Evolutionary conservation across 2,329 filamentous ascomycete genomes (phyloP).

Genomic region (Talaromyces sp.): DNA sequence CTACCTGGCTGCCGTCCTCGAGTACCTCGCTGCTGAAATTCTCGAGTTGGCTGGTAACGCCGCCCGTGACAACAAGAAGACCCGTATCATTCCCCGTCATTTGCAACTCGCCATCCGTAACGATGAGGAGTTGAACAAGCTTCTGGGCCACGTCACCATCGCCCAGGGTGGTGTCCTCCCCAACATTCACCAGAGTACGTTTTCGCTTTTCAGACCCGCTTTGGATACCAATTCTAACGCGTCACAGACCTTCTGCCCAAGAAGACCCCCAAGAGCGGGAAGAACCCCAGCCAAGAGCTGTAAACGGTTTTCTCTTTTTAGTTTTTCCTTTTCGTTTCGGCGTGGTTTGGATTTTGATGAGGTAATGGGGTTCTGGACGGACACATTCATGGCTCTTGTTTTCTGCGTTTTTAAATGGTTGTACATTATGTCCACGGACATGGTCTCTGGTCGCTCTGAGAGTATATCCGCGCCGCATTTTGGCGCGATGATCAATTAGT

Average conservation of each 20-base stretch:
- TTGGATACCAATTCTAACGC: slow-evolving; percentile 17
- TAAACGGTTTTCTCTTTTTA: slow-evolving; percentile 55
- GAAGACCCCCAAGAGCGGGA: slow-evolving; percentile 95
- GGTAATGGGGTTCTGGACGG: slow-evolving; percentile 70
- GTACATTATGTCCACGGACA: slow-evolving; percentile 58
- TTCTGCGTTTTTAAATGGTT: slow-evolving; percentile 51
- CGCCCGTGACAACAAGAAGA: slow-evolving; percentile 99
- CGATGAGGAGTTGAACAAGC: slow-evolving; percentile 99
- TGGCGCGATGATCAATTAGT: slow-evolving; percentile 8
- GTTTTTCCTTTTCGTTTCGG: slow-evolving; percentile 64
- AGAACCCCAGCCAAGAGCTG: slow-evolving; percentile 90
- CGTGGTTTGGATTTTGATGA: slow-evolving; percentile 64
- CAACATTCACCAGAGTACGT: slow-evolving; percentile 95
- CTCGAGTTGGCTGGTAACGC: slow-evolving; percentile 98
- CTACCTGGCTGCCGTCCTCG: slow-evolving; percentile 93
- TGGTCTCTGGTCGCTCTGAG: slow-evolving; percentile 39
- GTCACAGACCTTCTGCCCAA: slow-evolving; percentile 86
- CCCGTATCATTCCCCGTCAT: slow-evolving; percentile 98
- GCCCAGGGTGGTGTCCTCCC: slow-evolving; percentile 95
- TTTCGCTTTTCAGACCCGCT: background rate
- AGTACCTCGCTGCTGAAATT: slow-evolving; percentile 98
- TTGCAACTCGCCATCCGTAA: slow-evolving; percentile 98
- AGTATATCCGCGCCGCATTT: slow-evolving; percentile 15
- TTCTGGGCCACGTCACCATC: slow-evolving; percentile 91
- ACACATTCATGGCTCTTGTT: slow-evolving; percentile 49